A percentile compares a stretch with the other conserved stretches of the same genome.
Conservation (phyloP, 352 stramenopile species). For the Phytopythium mirpurense region DNA sequence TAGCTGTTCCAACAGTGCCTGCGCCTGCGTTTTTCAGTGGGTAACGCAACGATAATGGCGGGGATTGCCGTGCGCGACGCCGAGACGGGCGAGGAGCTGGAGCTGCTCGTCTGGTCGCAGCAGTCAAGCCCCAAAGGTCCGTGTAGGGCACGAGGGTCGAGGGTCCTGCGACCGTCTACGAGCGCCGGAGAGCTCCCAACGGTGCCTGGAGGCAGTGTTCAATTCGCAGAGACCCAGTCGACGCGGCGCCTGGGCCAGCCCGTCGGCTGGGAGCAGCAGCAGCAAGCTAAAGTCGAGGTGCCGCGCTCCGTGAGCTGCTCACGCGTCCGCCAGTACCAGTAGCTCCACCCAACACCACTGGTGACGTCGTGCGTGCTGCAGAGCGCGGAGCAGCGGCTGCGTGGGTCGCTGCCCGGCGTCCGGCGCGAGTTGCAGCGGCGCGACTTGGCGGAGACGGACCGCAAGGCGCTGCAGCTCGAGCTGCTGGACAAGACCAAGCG, state of each 20-base stretch:
- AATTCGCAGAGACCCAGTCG: constrained; percentile 56
- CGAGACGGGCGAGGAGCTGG: constrained; percentile 55
- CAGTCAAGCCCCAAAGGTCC: neutral
- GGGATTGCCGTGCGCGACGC: constrained; percentile 42
- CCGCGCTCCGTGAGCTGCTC: neutral
- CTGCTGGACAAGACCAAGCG: constrained; percentile 66
- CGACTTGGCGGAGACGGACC: constrained; percentile 26
- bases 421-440: constrained; percentile 38
- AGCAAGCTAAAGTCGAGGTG: constrained; percentile 47
- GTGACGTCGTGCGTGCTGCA: constrained; percentile 11
- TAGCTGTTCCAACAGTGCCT: too few relatives aligned
- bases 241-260: constrained; percentile 34
- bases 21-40: neutral
- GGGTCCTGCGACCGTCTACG: neutral
- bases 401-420: constrained; percentile 45
- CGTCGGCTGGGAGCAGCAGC: constrained; percentile 48
- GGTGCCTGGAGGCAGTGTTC: neutral
- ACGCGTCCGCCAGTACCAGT: too few relatives aligned
- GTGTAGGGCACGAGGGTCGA: neutral
- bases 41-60: constrained; percentile 4
- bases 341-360: too few relatives aligned
- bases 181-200: neutral
- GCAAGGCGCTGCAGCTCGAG: constrained; percentile 35
- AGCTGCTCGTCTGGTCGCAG: constrained; percentile 17
- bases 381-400: constrained; percentile 45